Evolutionary conservation across 2,329 filamentous ascomycete species (phyloP).

Genomic region (Byssochlamys sp.): DNA sequence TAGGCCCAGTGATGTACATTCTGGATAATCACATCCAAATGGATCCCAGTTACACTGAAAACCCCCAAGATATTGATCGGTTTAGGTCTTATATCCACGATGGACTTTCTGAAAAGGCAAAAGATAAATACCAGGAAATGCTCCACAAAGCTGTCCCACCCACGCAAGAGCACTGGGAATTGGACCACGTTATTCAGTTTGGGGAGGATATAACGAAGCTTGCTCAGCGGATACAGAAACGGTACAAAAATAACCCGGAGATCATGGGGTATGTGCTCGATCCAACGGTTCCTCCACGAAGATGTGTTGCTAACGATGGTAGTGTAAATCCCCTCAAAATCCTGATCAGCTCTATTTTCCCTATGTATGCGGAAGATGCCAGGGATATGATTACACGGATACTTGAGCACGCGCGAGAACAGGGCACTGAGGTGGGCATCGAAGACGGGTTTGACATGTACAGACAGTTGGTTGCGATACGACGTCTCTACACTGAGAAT

Average conservation of each 20-base stretch:
- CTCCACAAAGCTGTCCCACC: slow-evolving; percentile 72
- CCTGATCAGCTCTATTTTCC: slow-evolving; percentile 73
- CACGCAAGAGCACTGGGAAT: slow-evolving; percentile 75
- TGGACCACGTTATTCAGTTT: slow-evolving; percentile 79
- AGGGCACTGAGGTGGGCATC: slow-evolving; percentile 66
- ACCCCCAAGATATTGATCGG: slow-evolving; percentile 58
- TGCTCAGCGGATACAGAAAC: slow-evolving; percentile 80
- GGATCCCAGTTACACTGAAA: slow-evolving; percentile 65
- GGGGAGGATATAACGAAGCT: slow-evolving; percentile 77
- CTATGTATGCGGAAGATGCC: slow-evolving; percentile 81
- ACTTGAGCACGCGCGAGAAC: slow-evolving; percentile 59
- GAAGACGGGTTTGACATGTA: slow-evolving; percentile 93
- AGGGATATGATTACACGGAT: slow-evolving; percentile 75
- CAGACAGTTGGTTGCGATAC: slow-evolving; percentile 74
- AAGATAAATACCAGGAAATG: slow-evolving; percentile 67
- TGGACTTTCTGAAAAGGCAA: slow-evolving; percentile 63
- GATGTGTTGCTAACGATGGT: slow-evolving; percentile 11
- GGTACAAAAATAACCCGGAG: slow-evolving; percentile 76
- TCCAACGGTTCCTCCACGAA: slow-evolving; percentile 34
- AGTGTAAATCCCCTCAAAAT: slow-evolving; percentile 56
- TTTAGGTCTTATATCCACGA: slow-evolving; percentile 65
- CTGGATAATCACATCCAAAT: slow-evolving; percentile 71
- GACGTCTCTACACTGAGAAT: slow-evolving; percentile 66
- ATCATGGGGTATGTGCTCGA: slow-evolving; percentile 60
- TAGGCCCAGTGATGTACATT: slow-evolving; percentile 70